phyloP scores from a whole-genome alignment of 1,284 basidiomycete genomes.

The Hymenochaete sp. region DNA sequence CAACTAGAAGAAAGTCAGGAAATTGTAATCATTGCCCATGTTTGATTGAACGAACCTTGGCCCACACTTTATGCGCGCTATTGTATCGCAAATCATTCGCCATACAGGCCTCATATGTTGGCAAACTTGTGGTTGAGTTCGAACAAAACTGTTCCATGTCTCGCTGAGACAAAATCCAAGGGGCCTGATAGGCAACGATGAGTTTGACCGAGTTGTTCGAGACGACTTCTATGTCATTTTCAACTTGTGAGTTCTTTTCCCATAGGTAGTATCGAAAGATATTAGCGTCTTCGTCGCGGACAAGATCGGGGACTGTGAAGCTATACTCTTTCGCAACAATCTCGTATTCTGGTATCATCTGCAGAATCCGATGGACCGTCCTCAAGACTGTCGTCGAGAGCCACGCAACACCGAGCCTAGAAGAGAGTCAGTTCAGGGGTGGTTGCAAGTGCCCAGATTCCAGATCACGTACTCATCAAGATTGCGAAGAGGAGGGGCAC shows the following conservation, averaged over 20 bases:
- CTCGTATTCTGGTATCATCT: constrained; percentile 31
- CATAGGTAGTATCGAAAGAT: constrained; percentile 46
- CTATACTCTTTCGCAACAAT: constrained; percentile 35
- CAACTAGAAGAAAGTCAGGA: constrained; percentile 33
- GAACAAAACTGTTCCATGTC: constrained; percentile 49
- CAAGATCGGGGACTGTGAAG: constrained; percentile 29
- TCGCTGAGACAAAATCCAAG: constrained; percentile 48
- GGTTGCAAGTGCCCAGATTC: not conserved
- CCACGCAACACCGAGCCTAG: constrained; percentile 26
- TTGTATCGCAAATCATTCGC: constrained; percentile 17
- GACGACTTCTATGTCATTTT: constrained; percentile 15
- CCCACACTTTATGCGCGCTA: constrained; percentile 51
- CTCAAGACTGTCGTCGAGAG: constrained; percentile 45
- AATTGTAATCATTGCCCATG: not conserved
- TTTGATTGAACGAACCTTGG: constrained; percentile 38
- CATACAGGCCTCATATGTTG: constrained; percentile 15
- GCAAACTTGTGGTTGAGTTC: constrained; percentile 28
- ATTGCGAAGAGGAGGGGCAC: constrained; percentile 12
- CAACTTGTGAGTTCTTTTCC: constrained; percentile 24
- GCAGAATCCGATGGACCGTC: constrained; percentile 45
- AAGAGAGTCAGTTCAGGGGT: constrained; percentile 25
- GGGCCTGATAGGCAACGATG: constrained; percentile 51
- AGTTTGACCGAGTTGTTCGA: constrained; percentile 30
- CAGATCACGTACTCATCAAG: constrained; percentile 13
- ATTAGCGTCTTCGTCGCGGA: constrained; percentile 32